phyloP scores from a whole-genome alignment of 2,329 filamentous ascomycete genomes.

The Fusarium dlaminii region DNA sequence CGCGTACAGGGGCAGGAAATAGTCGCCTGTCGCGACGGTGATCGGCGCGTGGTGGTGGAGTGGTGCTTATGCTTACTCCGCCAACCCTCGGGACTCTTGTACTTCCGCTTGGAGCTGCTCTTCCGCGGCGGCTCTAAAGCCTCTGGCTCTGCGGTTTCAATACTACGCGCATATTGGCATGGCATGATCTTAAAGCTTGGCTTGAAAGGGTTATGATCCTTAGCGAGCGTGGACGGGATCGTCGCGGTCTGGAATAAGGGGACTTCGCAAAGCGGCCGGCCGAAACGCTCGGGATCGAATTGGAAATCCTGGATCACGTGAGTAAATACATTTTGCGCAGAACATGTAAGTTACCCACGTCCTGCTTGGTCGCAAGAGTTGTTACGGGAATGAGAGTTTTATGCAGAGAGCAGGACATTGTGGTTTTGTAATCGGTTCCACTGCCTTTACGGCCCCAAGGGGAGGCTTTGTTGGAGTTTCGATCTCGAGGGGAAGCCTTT shows the following conservation, averaged over 20 bases:
- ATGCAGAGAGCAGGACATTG: not conserved
- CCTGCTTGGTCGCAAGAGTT: not conserved
- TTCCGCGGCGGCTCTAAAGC: not conserved
- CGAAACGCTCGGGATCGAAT: slow-evolving; percentile 3
- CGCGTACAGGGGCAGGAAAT: not conserved
- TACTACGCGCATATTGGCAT: not conserved
- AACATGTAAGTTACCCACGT: not conserved
- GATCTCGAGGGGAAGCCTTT: not conserved
- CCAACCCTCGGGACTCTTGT: not conserved
- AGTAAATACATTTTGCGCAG: not conserved
- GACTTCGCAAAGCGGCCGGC: slow-evolving; percentile 5
- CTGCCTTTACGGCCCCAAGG: not conserved
- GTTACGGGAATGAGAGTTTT: not conserved
- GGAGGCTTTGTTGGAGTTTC: not conserved
- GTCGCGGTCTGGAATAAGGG: not conserved
- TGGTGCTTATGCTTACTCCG: not conserved
- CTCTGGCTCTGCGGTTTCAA: not conserved
- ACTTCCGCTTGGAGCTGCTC: not conserved
- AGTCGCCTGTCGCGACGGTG: not conserved
- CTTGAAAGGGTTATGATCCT: not conserved
- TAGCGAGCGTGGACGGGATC: not conserved
- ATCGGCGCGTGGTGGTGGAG: not conserved
- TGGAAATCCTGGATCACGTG: slow-evolving; percentile 1
- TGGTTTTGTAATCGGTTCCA: not conserved
- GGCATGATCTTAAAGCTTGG: not conserved